Base-by-base conservation (phyloP, 2,329 filamentous ascomycete species). In the Hypoxylon sp. region DNA sequence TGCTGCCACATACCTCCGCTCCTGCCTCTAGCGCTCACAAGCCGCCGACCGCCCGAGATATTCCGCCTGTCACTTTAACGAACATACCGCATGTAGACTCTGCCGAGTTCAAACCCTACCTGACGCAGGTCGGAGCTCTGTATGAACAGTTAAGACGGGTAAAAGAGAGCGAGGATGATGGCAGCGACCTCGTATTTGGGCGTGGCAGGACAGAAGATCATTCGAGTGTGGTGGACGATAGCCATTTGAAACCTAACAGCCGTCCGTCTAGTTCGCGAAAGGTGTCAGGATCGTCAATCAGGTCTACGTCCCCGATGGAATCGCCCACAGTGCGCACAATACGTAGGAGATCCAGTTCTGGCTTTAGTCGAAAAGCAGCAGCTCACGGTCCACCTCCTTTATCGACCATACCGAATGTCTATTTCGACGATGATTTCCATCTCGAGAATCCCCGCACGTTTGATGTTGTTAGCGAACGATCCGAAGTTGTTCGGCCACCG, bases 361-460 rank as follows among this genome's bases (percentile, higher is more conserved):
- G 81, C 19, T 85, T 84, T 69, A 80, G 81, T 62, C 88, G 88
- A 74, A 89, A 90, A 71, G 85, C 85, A 43, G 80, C 86, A 10
- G 41, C 28, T 0, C 91, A 94, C 66, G 91, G 91, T 0, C 89
- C 92, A 1, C 93, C 96, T 1, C 96, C 94, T 0, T 79, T 99
- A 28, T 96, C 94, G 3, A 98, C 94, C 0, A 97, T 99, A 46
- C 96, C 96, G 0, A 87, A 84, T 52, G 93, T 99, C 10, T 99
- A 98, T 77, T 98, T 98, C 73, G 96, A 98, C 59, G 92, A 97
- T 34, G 90, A 94, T 73, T 99, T 99, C 73, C 95, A 93, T 74
- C 86, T 99, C 6, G 96, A 99, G 77, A 98, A 99, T 69, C 96
- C 96, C 0, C 89, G 96, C 55, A 98, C 92, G 0, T 99, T 99